Base-by-base conservation (phyloP, 371 early-diverging fungal species). In the Mortierella sp. region DNA sequence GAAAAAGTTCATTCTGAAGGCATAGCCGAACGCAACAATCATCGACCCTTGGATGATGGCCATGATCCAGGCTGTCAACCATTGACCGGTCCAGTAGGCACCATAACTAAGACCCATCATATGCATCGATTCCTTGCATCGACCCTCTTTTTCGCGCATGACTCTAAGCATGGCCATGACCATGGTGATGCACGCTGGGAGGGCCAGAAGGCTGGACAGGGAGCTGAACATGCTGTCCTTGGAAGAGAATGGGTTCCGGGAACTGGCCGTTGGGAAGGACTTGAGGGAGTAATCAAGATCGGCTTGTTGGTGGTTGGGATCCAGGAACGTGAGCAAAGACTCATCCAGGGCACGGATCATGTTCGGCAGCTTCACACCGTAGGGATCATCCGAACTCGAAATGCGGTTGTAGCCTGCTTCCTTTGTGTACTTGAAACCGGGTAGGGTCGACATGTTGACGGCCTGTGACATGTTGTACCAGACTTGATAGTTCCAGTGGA, bases 301-400 rank as follows among this genome's bases (percentile, higher is more conserved):
- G 21, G 70, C 70, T 26, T 64, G 65, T 26, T 54, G 44, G 32
- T 69, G 56, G 24, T 60, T 56, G 14, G 70, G 69, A 30, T 76
- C 70, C 41, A 76, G 9, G 46, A 64, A 60, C 14, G 70, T 76
- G 24, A 76, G 70, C 50, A 91, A 81, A 6, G 90, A 86, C 60
- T 91, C 90, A 58, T 92, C 91, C 28, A 92, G 11, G n/a, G 83
- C 89, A 14, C 90, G 82, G 46, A 86, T 72, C 37, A 89, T 64
- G 14, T 84, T 68, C 8, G 89, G 72, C 21, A 89, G 47, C 47
- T 81, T 64, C 2, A 70, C 68, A 7, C 85, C 85, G 60, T 83
- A 89, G 3, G 83, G 61, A 64, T 92, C 91, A 17, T 76, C 76
- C 3, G 14, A 6, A 9, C 11, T 3, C 17, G 19, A 0, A 6